A percentile compares a stretch with the other conserved stretches of the same genome.
Conservation (phyloP, 495 filamentous ascomycete genomes). For the Cladorrhinum samala region DNA sequence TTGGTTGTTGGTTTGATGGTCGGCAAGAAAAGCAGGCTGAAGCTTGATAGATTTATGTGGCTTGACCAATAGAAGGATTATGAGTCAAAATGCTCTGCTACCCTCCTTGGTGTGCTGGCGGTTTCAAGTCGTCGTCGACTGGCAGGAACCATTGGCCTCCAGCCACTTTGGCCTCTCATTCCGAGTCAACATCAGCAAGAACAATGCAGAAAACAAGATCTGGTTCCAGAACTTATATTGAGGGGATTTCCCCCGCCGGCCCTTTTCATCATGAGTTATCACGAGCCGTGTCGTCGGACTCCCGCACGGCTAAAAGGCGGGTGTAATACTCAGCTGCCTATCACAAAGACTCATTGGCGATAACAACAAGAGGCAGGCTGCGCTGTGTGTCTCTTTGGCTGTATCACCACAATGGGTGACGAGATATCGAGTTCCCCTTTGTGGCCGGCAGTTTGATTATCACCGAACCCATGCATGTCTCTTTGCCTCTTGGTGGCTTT, state of each 20-base stretch:
- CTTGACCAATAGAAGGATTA: background rate
- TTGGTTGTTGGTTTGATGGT: background rate
- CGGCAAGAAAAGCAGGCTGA: background rate
- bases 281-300: constrained; percentile 10
- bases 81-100: constrained; percentile 1
- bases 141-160: constrained; percentile 17
- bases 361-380: background rate
- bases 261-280: too few species aligned
- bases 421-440: background rate
- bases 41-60: background rate
- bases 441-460: background rate
- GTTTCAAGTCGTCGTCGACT: constrained; percentile 16
- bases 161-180: constrained; percentile 5
- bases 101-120: constrained; percentile 32
- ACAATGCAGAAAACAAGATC: too few species aligned
- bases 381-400: background rate
- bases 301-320: constrained; percentile 19
- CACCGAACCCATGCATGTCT: constrained; percentile 6
- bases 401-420: background rate
- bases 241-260: too few species aligned
- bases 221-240: constrained; percentile 1
- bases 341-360: too few species aligned
- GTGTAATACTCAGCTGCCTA: too few species aligned
- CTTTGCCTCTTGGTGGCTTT: background rate
- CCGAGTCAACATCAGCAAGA: too few species aligned